Base-by-base conservation (phyloP, 345 rosid genomes). In the Pugionium dolabratum region DNA sequence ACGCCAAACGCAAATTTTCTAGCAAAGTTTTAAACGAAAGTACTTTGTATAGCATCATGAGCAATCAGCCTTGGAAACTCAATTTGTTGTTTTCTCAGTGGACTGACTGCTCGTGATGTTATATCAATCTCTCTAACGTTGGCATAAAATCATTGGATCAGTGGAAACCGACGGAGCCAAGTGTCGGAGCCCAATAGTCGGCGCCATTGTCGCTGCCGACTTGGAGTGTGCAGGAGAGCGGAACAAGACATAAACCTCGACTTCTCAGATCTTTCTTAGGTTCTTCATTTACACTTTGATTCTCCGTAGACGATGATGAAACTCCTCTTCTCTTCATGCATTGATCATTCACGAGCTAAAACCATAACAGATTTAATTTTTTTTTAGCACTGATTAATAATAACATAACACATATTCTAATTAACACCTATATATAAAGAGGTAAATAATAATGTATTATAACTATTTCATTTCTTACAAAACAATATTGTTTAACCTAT, bases 71-170 rank as follows among this genome's bases (percentile, higher is more conserved):
- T 90, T 90, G 29, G 74, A 79, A 74, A 68, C 60, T 55, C 73
- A 67, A 49, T 32, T 61, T 42, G 75, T 69, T 64, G 69, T 73
- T 74, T 63, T 74, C 77, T 79, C 67, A 79, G 90, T 86, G 85
- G 96, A 82, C 81, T 93, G 98, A 81, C 88, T 93, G 97, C 96
- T 90, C 82, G 80, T 90, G 98, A 90, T 90, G 94, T 87, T 93
- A 87, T 92, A 89, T 64, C 80, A 71, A 68, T 78, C 64, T 62
- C 44, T 44, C 34, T 39, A 26, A 51, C 37, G 32, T 28, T 70
- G 75, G 64, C 66, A 10, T 53, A 43, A 9, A 30, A 9, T 57
- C 9, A 41, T 35, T 35, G 46, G 74, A 46, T 79, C 69, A 80
- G 50, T 73, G 86, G 64, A 84, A 87, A 7, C 93, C 87, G 27